Evolutionary conservation across 1,139 yeast species (phyloP).

Genomic region (Zygoascus sp.): DNA sequence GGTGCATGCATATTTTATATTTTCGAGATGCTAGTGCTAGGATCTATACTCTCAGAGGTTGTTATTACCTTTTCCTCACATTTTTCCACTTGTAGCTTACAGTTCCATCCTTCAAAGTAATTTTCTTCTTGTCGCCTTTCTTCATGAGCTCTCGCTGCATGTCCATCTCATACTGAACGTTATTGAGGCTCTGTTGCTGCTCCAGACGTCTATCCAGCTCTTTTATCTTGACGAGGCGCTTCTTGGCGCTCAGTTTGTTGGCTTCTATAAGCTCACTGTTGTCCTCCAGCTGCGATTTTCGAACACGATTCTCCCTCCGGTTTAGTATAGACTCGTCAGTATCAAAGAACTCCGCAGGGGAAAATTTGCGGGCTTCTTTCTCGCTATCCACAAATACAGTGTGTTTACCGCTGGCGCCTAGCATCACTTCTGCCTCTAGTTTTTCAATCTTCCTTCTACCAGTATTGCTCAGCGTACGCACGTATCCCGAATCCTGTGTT

Average conservation of each 20-base stretch:
- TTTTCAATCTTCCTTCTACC: constrained; percentile 64
- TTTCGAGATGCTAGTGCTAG: too few relatives aligned
- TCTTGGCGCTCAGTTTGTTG: constrained; percentile 28
- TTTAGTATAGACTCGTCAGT: constrained; percentile 62
- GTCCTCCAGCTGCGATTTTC: constrained; percentile 54
- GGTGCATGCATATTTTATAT: too few relatives aligned
- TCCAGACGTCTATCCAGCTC: constrained; percentile 45
- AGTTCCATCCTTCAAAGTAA: constrained; percentile 59
- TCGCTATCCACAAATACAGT: constrained; percentile 76
- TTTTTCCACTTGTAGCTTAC: constrained; percentile 81
- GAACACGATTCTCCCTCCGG: constrained; percentile 70
- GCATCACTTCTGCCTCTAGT: constrained; percentile 50
- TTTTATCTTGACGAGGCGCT: constrained; percentile 57
- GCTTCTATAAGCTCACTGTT: constrained; percentile 9
- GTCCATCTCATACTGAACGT: constrained; percentile 70
- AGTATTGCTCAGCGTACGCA: constrained; percentile 67
- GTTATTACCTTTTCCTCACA: constrained; percentile 61
- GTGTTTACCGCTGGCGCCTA: constrained; percentile 54
- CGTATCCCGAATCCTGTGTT: constrained; percentile 84
- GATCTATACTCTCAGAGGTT: neutral
- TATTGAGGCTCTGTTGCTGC: constrained; percentile 59
- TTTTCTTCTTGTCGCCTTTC: constrained; percentile 79
- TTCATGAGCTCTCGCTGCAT: constrained; percentile 83
- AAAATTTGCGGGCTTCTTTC: constrained; percentile 52
- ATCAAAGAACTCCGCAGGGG: constrained; percentile 60